These are phyloP conservation scores for Sclerotinia borealis DNA, from an alignment of 2,329 filamentous ascomycete genomes.

Conservation along the genomic window DNA sequence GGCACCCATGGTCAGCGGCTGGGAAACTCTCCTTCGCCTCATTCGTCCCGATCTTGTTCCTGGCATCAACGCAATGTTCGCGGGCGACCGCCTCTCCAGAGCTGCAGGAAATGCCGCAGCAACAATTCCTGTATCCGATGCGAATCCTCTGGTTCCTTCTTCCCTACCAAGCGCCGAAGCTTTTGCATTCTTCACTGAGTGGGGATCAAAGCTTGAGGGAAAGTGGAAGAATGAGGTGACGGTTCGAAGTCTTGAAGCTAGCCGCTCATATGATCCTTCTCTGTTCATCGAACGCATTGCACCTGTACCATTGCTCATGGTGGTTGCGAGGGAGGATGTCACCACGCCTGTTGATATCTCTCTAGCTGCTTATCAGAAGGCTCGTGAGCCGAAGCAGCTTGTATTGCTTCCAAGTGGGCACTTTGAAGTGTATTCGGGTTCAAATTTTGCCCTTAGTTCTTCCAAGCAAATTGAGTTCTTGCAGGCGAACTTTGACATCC, in stretches of 20 bases:
- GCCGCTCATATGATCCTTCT: slow-evolving; percentile 27
- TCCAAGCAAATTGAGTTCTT: slow-evolving; percentile 35
- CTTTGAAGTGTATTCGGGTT: slow-evolving; percentile 34
- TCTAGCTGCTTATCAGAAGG: slow-evolving; percentile 34
- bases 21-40: slow-evolving; percentile 33
- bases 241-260: slow-evolving; percentile 29
- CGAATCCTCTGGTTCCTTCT: slow-evolving; percentile 29
- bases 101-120: slow-evolving; percentile 30
- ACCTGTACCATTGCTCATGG: slow-evolving; percentile 37
- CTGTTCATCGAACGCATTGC: slow-evolving; percentile 34
- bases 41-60: slow-evolving; percentile 30
- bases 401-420: slow-evolving; percentile 35
- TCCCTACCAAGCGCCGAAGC: slow-evolving; percentile 34
- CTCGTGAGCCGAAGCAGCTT: slow-evolving; percentile 37
- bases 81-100: slow-evolving; percentile 31
- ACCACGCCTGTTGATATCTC: slow-evolving; percentile 33
- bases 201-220: slow-evolving; percentile 17
- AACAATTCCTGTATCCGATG: slow-evolving; percentile 32
- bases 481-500: slow-evolving; percentile 9
- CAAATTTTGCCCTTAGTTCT: slow-evolving; percentile 32
- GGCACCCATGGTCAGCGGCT: slow-evolving; percentile 33
- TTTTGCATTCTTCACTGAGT: slow-evolving; percentile 33
- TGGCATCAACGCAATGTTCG: slow-evolving; percentile 16
- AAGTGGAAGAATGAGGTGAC: slow-evolving; percentile 38
- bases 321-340: slow-evolving; percentile 32